Evolutionary conservation across 1,139 yeast species (phyloP).

Genomic region (Saccharomycopsis crataegensis): DNA sequence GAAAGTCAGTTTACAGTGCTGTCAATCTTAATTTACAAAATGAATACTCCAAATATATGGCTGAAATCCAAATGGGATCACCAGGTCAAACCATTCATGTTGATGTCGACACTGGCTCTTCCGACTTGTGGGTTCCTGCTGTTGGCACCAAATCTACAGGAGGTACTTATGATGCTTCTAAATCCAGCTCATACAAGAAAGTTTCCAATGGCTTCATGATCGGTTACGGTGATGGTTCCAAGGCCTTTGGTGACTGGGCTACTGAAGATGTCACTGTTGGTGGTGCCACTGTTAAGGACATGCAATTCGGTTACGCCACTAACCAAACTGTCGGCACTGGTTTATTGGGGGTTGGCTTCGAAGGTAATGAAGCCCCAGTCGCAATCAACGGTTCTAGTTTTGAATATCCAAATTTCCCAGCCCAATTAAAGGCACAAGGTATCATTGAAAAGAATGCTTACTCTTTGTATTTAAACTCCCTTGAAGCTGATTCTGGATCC

Average conservation of each 20-base stretch:
- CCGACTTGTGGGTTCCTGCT: slow-evolving; percentile 30
- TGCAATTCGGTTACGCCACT: slow-evolving; percentile 45
- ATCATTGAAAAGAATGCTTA: slow-evolving; percentile 39
- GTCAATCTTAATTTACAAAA: slow-evolving; percentile 13
- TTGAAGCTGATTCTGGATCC: slow-evolving; percentile 36
- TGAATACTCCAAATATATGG: slow-evolving; percentile 25
- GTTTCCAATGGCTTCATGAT: slow-evolving; percentile 29
- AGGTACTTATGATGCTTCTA: slow-evolving; percentile 23
- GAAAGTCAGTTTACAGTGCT: neutral
- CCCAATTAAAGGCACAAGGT: slow-evolving; percentile 39
- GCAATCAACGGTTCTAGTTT: slow-evolving; percentile 3
- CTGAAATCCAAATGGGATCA: slow-evolving; percentile 30
- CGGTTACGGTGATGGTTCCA: slow-evolving; percentile 54
- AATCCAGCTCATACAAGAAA: slow-evolving; percentile 22
- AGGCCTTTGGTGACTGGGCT: slow-evolving; percentile 63
- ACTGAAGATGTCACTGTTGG: slow-evolving; percentile 36
- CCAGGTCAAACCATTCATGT: slow-evolving; percentile 30
- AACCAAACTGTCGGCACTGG: slow-evolving; percentile 37
- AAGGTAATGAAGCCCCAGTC: slow-evolving; percentile 27
- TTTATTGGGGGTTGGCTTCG: slow-evolving; percentile 49
- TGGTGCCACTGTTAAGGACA: slow-evolving; percentile 31
- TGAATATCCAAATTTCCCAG: slow-evolving; percentile 39
- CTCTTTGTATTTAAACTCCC: slow-evolving; percentile 42
- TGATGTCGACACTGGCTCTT: slow-evolving; percentile 41
- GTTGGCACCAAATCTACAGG: slow-evolving; percentile 5